A percentile compares a stretch with the other conserved stretches of the same genome.
Conservation (phyloP, 1,284 basidiomycete species). For the Sporisorium exsertum region DNA sequence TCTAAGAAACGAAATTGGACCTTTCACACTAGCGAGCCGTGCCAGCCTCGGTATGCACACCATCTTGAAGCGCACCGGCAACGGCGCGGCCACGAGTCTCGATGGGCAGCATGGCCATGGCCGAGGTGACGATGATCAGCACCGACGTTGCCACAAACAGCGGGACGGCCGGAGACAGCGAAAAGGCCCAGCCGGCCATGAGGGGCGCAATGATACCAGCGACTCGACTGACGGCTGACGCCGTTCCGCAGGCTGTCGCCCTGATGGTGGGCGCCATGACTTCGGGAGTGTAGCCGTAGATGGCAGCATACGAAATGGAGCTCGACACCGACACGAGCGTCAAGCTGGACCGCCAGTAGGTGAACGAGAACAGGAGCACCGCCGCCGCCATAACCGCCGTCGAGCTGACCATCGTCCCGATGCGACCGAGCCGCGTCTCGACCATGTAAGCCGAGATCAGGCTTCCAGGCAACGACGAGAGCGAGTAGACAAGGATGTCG, state of each 20-base stretch:
- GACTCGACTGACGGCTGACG: constrained; percentile 61
- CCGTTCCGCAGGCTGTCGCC: constrained; percentile 61
- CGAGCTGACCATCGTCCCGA: constrained; percentile 74
- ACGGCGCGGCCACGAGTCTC: constrained; percentile 43
- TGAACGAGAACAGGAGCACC: constrained; percentile 53
- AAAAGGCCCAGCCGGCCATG: constrained; percentile 54
- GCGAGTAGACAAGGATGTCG: constrained; percentile 61
- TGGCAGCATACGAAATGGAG: constrained; percentile 63
- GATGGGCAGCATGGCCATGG: constrained; percentile 48
- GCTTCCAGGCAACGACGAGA: constrained; percentile 58
- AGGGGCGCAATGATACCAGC: constrained; percentile 65
- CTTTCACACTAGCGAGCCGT: neutral
- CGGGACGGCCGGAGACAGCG: constrained; percentile 34
- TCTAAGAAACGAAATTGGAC: neutral
- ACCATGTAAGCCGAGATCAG: constrained; percentile 91
- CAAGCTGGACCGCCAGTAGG: constrained; percentile 26
- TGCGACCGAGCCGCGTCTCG: constrained; percentile 80
- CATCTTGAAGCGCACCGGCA: constrained; percentile 2
- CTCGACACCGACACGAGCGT: constrained; percentile 57
- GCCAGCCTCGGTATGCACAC: neutral
- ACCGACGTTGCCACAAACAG: constrained; percentile 38
- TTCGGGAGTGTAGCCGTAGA: constrained; percentile 67
- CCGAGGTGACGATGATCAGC: constrained; percentile 32
- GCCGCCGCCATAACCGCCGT: constrained; percentile 47
- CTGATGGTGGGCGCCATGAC: constrained; percentile 61